Conservation (phyloP, 176 grass and related monocot species). For the Metroxylon sagu region DNA sequence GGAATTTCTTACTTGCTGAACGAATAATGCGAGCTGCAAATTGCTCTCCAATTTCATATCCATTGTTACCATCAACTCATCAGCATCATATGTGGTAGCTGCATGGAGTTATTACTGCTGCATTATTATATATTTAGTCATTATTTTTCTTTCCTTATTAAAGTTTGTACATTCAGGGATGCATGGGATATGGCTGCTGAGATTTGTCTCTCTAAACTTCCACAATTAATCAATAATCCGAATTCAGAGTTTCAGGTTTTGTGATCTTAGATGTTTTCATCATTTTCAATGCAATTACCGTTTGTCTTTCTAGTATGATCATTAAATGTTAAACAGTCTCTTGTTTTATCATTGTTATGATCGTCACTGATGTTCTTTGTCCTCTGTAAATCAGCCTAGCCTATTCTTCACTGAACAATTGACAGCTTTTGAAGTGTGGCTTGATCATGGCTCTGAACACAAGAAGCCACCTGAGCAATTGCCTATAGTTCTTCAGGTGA, state of each 20-base stretch:
- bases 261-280: too few species aligned
- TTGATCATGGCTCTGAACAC: constrained; percentile 86
- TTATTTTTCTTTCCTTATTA: constrained; percentile 11
- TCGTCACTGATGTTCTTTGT: constrained; percentile 14
- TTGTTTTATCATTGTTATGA: neutral
- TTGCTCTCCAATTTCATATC: constrained; percentile 85
- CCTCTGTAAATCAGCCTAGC: constrained; percentile 59
- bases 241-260: constrained; percentile 87
- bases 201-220: constrained; percentile 95
- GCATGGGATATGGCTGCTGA: constrained; percentile 99
- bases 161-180: constrained; percentile 50
- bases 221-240: constrained; percentile 64
- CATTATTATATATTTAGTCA: too few species aligned
- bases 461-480: constrained; percentile 97
- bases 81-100: constrained; percentile 98
- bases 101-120: neutral
- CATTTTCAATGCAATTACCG: too few species aligned
- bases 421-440: constrained; percentile 96
- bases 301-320: too few species aligned
- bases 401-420: constrained; percentile 96
- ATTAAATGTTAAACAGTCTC: neutral
- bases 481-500: constrained; percentile 98
- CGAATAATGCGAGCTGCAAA: constrained; percentile 95
- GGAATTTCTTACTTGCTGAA: constrained; percentile 97
- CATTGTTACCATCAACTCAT: constrained; percentile 72